Evolutionary conservation across 768 basidiomycete species (phyloP).

Genomic region (Fistulinella prunicolor): DNA sequence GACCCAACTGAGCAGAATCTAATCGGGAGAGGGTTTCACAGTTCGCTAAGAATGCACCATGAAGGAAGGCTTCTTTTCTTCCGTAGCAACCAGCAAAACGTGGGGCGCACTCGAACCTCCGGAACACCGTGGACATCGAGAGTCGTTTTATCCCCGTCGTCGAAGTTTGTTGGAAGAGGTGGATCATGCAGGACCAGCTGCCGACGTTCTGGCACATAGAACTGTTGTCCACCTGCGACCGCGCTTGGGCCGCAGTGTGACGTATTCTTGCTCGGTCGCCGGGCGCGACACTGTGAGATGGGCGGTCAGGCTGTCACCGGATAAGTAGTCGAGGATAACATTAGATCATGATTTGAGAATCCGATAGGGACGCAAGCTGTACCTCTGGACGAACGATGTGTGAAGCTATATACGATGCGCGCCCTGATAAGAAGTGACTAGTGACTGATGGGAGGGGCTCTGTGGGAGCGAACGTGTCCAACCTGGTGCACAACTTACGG

Average conservation of each 20-base stretch:
- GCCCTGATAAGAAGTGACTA: slow-evolving; percentile 49
- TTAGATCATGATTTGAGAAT: slow-evolving; percentile 26
- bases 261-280: slow-evolving; percentile 17
- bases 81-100: slow-evolving; percentile 31
- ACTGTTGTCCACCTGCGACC: not conserved
- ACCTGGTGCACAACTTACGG: slow-evolving; percentile 11
- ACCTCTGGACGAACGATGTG: slow-evolving; percentile 26
- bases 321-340: slow-evolving; percentile 16
- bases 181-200: not conserved
- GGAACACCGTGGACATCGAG: slow-evolving; percentile 26
- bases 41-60: slow-evolving; percentile 21
- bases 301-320: slow-evolving; percentile 24
- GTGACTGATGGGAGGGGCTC: slow-evolving; percentile 47
- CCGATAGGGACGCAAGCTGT: slow-evolving; percentile 30
- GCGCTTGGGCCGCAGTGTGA: slow-evolving; percentile 23
- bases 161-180: slow-evolving; percentile 1
- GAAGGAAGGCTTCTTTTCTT: slow-evolving; percentile 33
- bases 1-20: slow-evolving; percentile 9
- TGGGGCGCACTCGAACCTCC: slow-evolving; percentile 17
- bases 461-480: slow-evolving; percentile 27
- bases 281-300: slow-evolving; percentile 12
- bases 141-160: slow-evolving; percentile 19
- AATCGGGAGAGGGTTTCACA: slow-evolving; percentile 10
- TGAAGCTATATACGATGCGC: slow-evolving; percentile 38
- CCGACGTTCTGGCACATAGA: not conserved